phyloP scores from a whole-genome alignment of 1,284 basidiomycete species.

The Meira nashicola region DNA sequence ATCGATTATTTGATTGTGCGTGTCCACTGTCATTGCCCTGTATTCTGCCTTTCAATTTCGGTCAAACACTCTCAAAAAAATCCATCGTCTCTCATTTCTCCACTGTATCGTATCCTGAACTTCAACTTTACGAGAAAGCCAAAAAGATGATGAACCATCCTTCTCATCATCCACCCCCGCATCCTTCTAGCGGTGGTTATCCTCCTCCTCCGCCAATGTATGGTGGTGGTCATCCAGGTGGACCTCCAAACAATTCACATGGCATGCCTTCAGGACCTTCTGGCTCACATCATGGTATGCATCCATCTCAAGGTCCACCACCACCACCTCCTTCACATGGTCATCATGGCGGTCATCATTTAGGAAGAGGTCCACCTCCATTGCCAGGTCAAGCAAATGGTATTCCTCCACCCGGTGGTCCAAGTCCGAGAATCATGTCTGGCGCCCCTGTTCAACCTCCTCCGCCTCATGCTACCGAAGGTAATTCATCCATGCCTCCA shows the following conservation, averaged over 20 bases:
- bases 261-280: constrained; percentile 1
- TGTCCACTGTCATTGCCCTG: too few species aligned
- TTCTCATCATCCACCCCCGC: not conserved
- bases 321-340: constrained; percentile 1
- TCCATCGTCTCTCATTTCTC: too few species aligned
- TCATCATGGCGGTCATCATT: not conserved
- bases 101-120: too few species aligned
- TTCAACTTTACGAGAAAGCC: too few species aligned
- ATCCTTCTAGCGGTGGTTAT: not conserved
- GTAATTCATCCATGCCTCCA: not conserved
- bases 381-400: constrained; percentile 3
- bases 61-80: too few species aligned
- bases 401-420: constrained; percentile 4
- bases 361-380: not conserved
- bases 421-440: constrained; percentile 6
- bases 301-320: constrained; percentile 1
- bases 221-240: not conserved
- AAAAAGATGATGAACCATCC: not conserved
- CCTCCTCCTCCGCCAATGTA: not conserved
- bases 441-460: not conserved
- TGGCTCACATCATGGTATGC: constrained; percentile 2
- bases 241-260: not conserved
- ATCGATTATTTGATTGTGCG: too few species aligned
- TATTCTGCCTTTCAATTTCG: too few species aligned
- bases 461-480: not conserved